phyloP scores from a whole-genome alignment of 305 asterid species.

The Plantago rigida region DNA sequence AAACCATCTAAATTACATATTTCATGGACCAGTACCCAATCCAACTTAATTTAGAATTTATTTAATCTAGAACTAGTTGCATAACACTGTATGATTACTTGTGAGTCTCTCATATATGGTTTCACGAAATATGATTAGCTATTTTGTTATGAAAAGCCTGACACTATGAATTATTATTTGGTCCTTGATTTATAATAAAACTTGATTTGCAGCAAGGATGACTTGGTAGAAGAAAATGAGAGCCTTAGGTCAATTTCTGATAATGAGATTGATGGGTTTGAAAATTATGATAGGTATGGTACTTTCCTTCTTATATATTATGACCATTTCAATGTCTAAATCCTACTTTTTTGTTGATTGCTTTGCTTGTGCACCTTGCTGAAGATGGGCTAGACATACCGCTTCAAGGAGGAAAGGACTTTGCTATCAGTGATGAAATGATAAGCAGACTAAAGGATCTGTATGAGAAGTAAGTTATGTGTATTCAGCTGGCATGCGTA shows the following conservation, averaged over 20 bases:
- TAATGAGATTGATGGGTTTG: constrained; percentile 28
- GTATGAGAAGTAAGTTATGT: constrained; percentile 55
- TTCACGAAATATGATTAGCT: neutral
- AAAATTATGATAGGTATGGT: constrained; percentile 37
- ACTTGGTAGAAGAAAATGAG: constrained; percentile 33
- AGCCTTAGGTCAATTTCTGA: constrained; percentile 27
- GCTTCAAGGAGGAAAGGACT: constrained; percentile 34
- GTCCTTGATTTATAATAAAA: constrained; percentile 22
- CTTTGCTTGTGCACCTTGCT: constrained; percentile 23
- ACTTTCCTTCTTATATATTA: constrained; percentile 1
- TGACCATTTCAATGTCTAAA: constrained; percentile 21
- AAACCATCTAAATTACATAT: constrained; percentile 13
- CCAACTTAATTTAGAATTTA: neutral
- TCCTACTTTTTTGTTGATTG: constrained; percentile 19
- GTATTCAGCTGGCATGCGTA: constrained; percentile 8
- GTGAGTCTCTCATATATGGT: neutral
- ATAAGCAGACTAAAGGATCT: constrained; percentile 51
- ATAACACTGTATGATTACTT: neutral
- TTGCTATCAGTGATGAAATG: constrained; percentile 39
- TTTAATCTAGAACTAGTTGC: constrained; percentile 12
- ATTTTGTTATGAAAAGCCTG: constrained; percentile 11
- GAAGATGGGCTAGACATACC: constrained; percentile 36
- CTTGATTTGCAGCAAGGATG: constrained; percentile 32
- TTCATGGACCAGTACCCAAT: constrained; percentile 15
- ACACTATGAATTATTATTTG: constrained; percentile 18